phyloP scores from a whole-genome alignment of 2,329 filamentous ascomycete species.

The Aspergillus sp. region DNA sequence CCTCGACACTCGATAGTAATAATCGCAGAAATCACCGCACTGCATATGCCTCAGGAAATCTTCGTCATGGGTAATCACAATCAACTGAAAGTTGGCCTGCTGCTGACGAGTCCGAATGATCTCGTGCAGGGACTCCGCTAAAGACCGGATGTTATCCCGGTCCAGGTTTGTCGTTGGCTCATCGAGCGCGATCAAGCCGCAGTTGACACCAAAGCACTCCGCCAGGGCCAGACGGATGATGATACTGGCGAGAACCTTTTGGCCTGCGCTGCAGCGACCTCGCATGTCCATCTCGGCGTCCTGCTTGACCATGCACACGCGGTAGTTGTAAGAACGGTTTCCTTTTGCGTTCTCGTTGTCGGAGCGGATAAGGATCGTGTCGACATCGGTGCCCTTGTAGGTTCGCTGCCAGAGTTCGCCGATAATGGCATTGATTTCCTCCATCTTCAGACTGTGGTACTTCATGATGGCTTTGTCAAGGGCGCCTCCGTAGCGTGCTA shows the following conservation, averaged over 20 bases:
- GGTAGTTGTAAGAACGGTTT: slow-evolving; percentile 89
- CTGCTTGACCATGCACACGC: slow-evolving; percentile 94
- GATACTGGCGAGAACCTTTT: slow-evolving; percentile 93
- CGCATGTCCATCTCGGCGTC: slow-evolving; percentile 99
- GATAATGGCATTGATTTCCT: slow-evolving; percentile 90
- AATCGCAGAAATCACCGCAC: slow-evolving; percentile 84
- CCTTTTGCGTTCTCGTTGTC: slow-evolving; percentile 69
- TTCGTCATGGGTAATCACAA: slow-evolving; percentile 98
- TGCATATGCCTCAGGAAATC: slow-evolving; percentile 91
- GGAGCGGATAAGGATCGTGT: slow-evolving; percentile 89
- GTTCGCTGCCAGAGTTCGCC: slow-evolving; percentile 96
- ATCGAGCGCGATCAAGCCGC: slow-evolving; percentile 90
- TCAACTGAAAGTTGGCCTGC: slow-evolving; percentile 93
- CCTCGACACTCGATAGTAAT: slow-evolving; percentile 78
- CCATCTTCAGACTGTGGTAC: slow-evolving; percentile 94
- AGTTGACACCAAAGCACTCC: slow-evolving; percentile 93
- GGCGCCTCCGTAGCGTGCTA: slow-evolving; percentile 71
- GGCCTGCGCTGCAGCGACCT: slow-evolving; percentile 88
- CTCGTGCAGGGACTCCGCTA: slow-evolving; percentile 74
- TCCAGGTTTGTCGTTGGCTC: slow-evolving; percentile 97
- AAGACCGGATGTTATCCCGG: slow-evolving; percentile 81
- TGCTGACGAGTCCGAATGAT: slow-evolving; percentile 77
- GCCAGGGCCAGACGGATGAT: slow-evolving; percentile 94
- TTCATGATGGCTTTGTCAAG: slow-evolving; percentile 96
- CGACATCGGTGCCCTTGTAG: slow-evolving; percentile 94